Evolutionary conservation across 2,329 filamentous ascomycete species (phyloP).

Genomic region (Neodidymelliopsis sp.): DNA sequence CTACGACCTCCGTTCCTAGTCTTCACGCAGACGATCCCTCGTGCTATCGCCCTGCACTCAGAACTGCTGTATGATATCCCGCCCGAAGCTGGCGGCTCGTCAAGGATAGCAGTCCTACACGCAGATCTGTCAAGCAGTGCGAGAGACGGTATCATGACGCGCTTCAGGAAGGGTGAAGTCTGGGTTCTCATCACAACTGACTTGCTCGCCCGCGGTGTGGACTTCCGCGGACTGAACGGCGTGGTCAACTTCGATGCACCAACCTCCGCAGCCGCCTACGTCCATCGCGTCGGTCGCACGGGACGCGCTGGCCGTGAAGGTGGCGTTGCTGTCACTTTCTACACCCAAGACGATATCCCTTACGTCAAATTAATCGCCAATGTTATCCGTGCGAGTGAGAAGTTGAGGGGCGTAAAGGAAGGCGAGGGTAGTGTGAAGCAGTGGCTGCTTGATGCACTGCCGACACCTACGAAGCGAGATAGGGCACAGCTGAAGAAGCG

Average conservation of each 20-base stretch:
- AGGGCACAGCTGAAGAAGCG: constrained; percentile 81
- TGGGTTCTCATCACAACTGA: constrained; percentile 98
- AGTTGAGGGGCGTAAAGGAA: constrained; percentile 59
- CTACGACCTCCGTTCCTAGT: constrained; percentile 90
- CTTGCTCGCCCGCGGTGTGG: constrained; percentile 87
- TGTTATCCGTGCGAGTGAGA: constrained; percentile 85
- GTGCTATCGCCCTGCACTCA: constrained; percentile 84
- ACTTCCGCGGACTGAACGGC: constrained; percentile 93
- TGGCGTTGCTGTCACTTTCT: constrained; percentile 90
- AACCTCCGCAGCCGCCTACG: constrained; percentile 85
- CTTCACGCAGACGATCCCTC: constrained; percentile 94
- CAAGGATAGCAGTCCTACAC: constrained; percentile 88
- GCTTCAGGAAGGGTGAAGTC: constrained; percentile 88
- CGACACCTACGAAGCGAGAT: constrained; percentile 81
- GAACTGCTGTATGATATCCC: constrained; percentile 97
- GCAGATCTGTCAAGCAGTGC: constrained; percentile 80
- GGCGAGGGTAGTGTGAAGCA: constrained; percentile 59
- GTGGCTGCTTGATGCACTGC: constrained; percentile 88
- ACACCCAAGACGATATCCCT: constrained; percentile 92
- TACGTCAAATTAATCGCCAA: constrained; percentile 92
- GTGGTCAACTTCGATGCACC: constrained; percentile 98
- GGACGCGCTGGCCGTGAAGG: constrained; percentile 87
- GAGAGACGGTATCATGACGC: constrained; percentile 82
- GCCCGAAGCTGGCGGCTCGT: constrained; percentile 80
- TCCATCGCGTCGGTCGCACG: constrained; percentile 91